phyloP scores from a whole-genome alignment of 208 protist species.

The Trypanosoma boissoni region DNA sequence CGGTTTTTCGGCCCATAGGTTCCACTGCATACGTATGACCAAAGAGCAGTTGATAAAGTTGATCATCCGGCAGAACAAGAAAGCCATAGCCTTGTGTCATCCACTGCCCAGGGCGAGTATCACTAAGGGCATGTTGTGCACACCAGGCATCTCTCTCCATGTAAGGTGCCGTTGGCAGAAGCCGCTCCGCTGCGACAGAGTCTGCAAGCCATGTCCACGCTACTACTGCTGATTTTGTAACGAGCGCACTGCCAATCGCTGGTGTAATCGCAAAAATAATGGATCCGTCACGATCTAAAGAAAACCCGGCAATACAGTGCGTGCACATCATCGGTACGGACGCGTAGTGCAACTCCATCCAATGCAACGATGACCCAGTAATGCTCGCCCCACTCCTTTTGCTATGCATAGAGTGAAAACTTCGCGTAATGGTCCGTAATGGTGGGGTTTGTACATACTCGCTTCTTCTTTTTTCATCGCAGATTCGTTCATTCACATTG shows the following conservation, averaged over 20 bases:
- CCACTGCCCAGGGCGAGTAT: neutral
- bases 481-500: constrained; percentile 2
- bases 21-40: too few species aligned
- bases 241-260: neutral
- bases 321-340: neutral
- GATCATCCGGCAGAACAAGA: neutral
- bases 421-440: too few species aligned
- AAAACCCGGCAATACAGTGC: neutral
- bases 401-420: too few species aligned
- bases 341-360: constrained; percentile 5
- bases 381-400: neutral
- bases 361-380: neutral
- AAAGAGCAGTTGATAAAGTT: neutral
- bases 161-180: neutral
- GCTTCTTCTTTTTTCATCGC: neutral
- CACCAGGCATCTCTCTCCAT: neutral
- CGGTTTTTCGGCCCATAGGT: neutral
- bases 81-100: neutral
- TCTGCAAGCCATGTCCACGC: constrained; percentile 2
- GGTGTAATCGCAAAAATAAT: neutral
- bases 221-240: neutral
- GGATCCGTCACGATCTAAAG: neutral
- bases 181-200: neutral
- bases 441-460: neutral
- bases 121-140: too few species aligned